These are phyloP conservation scores for Yarrowia sp. DNA, from an alignment of 805 yeast species.

Conservation along the genomic window DNA sequence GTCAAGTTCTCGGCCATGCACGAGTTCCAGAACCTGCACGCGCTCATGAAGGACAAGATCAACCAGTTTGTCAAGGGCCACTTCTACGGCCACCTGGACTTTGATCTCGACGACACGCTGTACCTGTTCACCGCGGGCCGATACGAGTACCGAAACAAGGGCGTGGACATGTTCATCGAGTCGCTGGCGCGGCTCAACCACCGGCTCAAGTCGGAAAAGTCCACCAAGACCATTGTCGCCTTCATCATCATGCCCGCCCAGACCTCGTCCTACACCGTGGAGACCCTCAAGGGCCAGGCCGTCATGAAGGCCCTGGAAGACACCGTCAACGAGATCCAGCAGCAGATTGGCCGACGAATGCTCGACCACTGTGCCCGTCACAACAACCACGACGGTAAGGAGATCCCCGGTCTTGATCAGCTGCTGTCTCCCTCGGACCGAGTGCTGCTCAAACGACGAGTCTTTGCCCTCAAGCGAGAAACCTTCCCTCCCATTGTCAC, in stretches of 20 bases:
- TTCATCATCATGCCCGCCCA: constrained; percentile 98
- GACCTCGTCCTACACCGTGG: constrained; percentile 92
- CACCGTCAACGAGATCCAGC: constrained; percentile 87
- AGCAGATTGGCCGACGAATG: constrained; percentile 81
- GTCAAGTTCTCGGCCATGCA: constrained; percentile 97
- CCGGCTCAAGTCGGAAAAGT: constrained; percentile 76
- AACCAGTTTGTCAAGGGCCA: constrained; percentile 96
- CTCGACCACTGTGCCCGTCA: constrained; percentile 87
- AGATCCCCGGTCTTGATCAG: constrained; percentile 81
- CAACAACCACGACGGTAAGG: constrained; percentile 59
- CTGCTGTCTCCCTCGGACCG: constrained; percentile 85
- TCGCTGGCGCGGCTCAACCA: constrained; percentile 91
- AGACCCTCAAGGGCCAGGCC: constrained; percentile 95
- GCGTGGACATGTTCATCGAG: constrained; percentile 94
- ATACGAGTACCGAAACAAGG: constrained; percentile 95
- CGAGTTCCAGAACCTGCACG: constrained; percentile 96
- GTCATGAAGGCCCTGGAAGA: constrained; percentile 89
- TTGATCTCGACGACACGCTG: constrained; percentile 89
- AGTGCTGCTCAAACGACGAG: constrained; percentile 88
- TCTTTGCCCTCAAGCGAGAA: constrained; percentile 88
- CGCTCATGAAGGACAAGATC: constrained; percentile 86
- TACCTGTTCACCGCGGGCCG: constrained; percentile 97
- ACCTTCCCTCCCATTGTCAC: constrained; percentile 94
- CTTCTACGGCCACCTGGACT: constrained; percentile 95
- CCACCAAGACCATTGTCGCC: constrained; percentile 93